Evolutionary conservation across 1,284 basidiomycete genomes (phyloP).

Genomic region (Fomes fomentarius): DNA sequence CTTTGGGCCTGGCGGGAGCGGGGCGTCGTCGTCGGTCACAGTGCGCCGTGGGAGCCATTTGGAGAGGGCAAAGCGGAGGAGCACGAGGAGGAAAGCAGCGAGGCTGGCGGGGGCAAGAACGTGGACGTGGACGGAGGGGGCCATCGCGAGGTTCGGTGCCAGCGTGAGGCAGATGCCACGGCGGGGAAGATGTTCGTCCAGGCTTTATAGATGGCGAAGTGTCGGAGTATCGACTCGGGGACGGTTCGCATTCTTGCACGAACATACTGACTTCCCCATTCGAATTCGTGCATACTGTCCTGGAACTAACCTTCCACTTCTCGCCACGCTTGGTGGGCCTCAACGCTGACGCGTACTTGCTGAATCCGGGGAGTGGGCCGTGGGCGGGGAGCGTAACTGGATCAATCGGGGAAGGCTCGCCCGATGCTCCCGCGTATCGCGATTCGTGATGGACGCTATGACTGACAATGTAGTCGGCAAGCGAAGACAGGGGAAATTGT

Average conservation of each 20-base stretch:
- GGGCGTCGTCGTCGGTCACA: slow-evolving; percentile 2
- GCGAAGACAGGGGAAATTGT: slow-evolving; percentile 15
- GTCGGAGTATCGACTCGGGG: slow-evolving; percentile 14
- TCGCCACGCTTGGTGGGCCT: slow-evolving; percentile 4
- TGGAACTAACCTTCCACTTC: slow-evolving; percentile 10
- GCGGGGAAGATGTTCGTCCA: slow-evolving; percentile 6
- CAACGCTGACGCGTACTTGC: slow-evolving; percentile 14
- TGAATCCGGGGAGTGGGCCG: slow-evolving; percentile 12
- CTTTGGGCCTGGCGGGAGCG: slow-evolving; percentile 49
- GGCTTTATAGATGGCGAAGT: slow-evolving; percentile 20
- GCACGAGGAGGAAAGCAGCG: slow-evolving; percentile 16
- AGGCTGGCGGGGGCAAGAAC: slow-evolving; percentile 16
- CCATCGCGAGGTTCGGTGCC: slow-evolving; percentile 7
- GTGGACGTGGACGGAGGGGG: slow-evolving; percentile 12
- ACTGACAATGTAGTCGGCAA: slow-evolving; percentile 15
- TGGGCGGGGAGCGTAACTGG: slow-evolving; percentile 8
- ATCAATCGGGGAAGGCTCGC: slow-evolving; percentile 17
- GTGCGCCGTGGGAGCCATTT: neutral
- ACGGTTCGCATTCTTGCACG: slow-evolving; percentile 10
- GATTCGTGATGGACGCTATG: slow-evolving; percentile 18
- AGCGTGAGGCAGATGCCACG: slow-evolving; percentile 3
- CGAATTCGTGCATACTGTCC: slow-evolving; percentile 3
- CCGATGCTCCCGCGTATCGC: slow-evolving; percentile 24
- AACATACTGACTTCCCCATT: slow-evolving; percentile 5
- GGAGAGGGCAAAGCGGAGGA: slow-evolving; percentile 12